Evolutionary conservation across 1,284 basidiomycete species (phyloP).

Genomic region (Ganoderma sinense): DNA sequence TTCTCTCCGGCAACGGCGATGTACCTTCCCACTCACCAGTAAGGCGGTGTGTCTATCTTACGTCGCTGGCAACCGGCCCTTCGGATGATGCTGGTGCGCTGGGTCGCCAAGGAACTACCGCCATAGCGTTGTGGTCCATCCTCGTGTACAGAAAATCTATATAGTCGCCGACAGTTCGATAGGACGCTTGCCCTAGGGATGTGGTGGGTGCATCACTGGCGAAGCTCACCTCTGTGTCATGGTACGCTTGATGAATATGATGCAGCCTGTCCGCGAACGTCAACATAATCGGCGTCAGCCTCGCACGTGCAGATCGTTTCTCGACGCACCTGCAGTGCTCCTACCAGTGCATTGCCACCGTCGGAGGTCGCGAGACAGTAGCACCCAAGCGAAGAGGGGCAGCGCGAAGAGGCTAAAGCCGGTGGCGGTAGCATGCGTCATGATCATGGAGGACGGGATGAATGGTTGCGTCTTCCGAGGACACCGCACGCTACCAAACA

Average conservation of each 20-base stretch:
- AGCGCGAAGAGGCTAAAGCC: not conserved
- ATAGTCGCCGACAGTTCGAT: not conserved
- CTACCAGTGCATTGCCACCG: not conserved
- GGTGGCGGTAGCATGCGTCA: not conserved
- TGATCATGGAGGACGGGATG: not conserved
- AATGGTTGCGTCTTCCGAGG: not conserved
- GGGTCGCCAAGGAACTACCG: not conserved
- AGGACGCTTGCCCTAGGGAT: not conserved
- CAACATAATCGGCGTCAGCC: not conserved
- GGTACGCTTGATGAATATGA: slow-evolving; percentile 7
- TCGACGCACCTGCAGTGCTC: not conserved
- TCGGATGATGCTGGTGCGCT: not conserved
- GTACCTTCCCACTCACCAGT: not conserved
- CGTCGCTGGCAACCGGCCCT: not conserved
- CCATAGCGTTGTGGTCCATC: not conserved
- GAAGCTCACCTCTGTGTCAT: slow-evolving; percentile 3
- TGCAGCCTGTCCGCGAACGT: not conserved
- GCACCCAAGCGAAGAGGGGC: not conserved
- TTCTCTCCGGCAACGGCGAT: slow-evolving; percentile 2
- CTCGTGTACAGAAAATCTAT: not conserved
- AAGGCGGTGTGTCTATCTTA: not conserved
- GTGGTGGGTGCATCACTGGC: not conserved
- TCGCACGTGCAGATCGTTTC: not conserved
- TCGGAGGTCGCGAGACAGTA: not conserved
- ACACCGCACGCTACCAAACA: slow-evolving; percentile 1